Percentiles rank a stretch among this genome's conserved stretches.
Conservation (phyloP, 768 basidiomycete species). For the Tulasnella sp. region DNA sequence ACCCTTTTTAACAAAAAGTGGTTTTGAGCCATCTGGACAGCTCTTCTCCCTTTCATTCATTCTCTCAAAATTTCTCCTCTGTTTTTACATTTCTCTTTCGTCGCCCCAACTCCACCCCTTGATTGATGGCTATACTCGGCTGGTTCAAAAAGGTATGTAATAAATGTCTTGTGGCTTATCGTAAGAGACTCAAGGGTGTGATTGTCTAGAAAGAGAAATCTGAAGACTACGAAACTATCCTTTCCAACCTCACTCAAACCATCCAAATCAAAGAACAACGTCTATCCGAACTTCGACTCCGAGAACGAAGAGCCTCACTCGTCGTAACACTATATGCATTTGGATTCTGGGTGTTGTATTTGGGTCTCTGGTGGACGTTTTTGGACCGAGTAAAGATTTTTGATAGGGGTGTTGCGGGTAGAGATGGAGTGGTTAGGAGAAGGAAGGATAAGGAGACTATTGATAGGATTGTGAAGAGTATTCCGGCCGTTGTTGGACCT, state of each 20-base stretch:
- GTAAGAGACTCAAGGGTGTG: too few species aligned
- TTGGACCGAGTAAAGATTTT: conserved; percentile 14
- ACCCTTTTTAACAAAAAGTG: too few species aligned
- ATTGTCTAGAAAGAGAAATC: conserved; percentile 40
- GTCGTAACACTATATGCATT: conserved; percentile 68
- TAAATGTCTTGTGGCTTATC: too few species aligned
- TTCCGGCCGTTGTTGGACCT: conserved; percentile 61
- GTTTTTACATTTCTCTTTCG: too few species aligned
- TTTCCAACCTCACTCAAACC: conserved; percentile 50
- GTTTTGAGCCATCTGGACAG: too few species aligned
- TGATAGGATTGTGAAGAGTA: conserved; percentile 25
- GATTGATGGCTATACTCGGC: too few species aligned
- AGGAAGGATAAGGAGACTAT: conserved; percentile 19
- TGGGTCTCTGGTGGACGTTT: conserved; percentile 23
- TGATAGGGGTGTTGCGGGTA: too few species aligned
- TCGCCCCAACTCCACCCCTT: too few species aligned
- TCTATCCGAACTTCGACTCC: conserved; percentile 70
- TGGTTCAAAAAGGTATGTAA: too few species aligned
- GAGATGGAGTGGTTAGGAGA: too few species aligned
- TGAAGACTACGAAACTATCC: conserved; percentile 67
- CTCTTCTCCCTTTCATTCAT: too few species aligned
- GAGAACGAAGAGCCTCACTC: conserved; percentile 67
- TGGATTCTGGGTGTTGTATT: conserved; percentile 46
- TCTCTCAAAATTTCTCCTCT: too few species aligned
- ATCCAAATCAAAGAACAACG: conserved; percentile 61